Evolutionary conservation across 306 rosid genomes (phyloP).

Genomic region (Trifolium dubium): DNA sequence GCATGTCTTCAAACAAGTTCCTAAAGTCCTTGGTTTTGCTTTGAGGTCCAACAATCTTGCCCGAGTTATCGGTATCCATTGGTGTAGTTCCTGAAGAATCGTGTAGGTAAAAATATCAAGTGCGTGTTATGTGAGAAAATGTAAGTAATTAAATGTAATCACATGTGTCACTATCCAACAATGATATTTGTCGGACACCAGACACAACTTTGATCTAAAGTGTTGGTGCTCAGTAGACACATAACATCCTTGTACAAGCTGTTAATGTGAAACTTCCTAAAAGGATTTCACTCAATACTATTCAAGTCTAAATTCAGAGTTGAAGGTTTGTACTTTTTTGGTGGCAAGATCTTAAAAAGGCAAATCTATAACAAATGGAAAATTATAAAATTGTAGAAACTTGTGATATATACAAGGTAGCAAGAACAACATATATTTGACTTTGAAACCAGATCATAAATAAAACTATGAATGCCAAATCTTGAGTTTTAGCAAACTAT

Average conservation of each 20-base stretch:
- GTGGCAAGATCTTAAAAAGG: not conserved
- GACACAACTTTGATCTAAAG: not conserved
- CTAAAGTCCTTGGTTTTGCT: constrained; percentile 46
- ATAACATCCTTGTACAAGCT: not conserved
- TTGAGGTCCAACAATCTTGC: constrained; percentile 16
- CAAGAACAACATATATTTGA: not conserved
- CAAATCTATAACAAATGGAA: not conserved
- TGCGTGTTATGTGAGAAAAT: not conserved
- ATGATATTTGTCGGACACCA: not conserved
- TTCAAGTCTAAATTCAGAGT: not conserved
- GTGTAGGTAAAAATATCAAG: not conserved
- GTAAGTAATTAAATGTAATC: not conserved
- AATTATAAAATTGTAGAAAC: not conserved
- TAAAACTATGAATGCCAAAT: not conserved
- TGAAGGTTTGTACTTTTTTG: not conserved
- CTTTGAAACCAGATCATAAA: not conserved
- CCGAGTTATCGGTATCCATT: constrained; percentile 37
- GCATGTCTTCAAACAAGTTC: constrained; percentile 70
- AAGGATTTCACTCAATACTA: not conserved
- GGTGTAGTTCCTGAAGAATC: constrained; percentile 30
- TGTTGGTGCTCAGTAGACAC: not conserved
- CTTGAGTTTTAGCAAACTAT: not conserved
- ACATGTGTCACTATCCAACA: not conserved
- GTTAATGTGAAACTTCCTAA: not conserved
- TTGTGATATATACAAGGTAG: not conserved